Conservation (phyloP, 768 basidiomycete genomes). For the Plicaturopsis crispa region DNA sequence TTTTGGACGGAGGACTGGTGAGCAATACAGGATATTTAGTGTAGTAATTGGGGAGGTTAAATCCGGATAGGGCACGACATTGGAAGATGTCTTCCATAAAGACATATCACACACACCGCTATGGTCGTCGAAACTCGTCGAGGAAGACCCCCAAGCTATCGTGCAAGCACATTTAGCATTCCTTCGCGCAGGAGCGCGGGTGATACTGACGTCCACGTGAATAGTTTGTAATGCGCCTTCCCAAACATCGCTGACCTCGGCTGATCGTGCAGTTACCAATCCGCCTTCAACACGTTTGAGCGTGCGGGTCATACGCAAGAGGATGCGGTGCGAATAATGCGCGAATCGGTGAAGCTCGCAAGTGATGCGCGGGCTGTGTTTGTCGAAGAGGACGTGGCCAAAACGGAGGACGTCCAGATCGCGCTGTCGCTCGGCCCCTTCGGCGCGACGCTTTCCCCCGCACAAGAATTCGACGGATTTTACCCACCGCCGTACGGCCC, state of each 20-base stretch:
- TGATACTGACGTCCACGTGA: slow-evolving; percentile 68
- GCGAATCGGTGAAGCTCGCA: slow-evolving; percentile 45
- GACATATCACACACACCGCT: slow-evolving; percentile 47
- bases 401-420: slow-evolving; percentile 30
- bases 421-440: slow-evolving; percentile 71
- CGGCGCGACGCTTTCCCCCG: slow-evolving; percentile 55
- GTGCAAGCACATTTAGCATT: slow-evolving; percentile 56
- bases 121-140: slow-evolving; percentile 65
- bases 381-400: slow-evolving; percentile 13
- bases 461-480: slow-evolving; percentile 68
- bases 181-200: slow-evolving; percentile 53
- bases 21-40: slow-evolving; percentile 6
- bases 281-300: slow-evolving; percentile 45
- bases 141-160: slow-evolving; percentile 44
- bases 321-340: slow-evolving; percentile 42
- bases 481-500: slow-evolving; percentile 78
- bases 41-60: slow-evolving; percentile 3
- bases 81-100: slow-evolving; percentile 42
- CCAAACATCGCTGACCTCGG: neutral
- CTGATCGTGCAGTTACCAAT: slow-evolving; percentile 56
- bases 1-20: slow-evolving; percentile 45
- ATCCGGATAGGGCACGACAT: slow-evolving; percentile 47
- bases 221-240: slow-evolving; percentile 4
- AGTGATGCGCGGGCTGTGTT: slow-evolving; percentile 33
- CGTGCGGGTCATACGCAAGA: slow-evolving; percentile 37